Base-by-base conservation (phyloP, 805 yeast species). In the Metschnikowia arizonensis region DNA sequence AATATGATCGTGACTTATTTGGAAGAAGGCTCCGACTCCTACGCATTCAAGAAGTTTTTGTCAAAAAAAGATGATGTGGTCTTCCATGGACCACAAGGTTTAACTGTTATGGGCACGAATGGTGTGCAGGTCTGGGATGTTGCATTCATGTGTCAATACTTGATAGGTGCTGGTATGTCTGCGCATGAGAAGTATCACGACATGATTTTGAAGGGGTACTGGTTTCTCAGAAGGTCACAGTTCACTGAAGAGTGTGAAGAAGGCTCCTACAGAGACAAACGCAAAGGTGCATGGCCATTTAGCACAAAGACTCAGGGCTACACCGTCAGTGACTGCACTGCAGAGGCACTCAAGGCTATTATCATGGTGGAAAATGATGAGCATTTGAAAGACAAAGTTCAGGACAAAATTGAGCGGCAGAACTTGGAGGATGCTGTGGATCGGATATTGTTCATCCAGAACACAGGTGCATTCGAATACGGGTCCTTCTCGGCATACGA, bases 41-140 rank as follows among this genome's bases (percentile, higher is more conserved):
- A 66, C 1, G 75, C 74, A 9, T 90, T 87, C 64, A 56, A 72
- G 42, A 67, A 72, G 18, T 74, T 83, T 25, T 61, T 76, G 36
- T 73, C 68, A 14, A 71, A 93, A 47, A 79, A 87, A 69, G 76
- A 81, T 31, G 97, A 93, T 56, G 82, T 81, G 30, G 57, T 88
- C 42, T 89, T 86, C 64, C 83, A 85, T 67, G 95, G 97, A 0
- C 85, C 89, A 0, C 85, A 85, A 60, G 99, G 99, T 4, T 76
- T 93, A 81, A 79, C 91, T 2, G 85, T 88, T 46, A 88, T 85
- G 87, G 99, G 99, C 2, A 93, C 99, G 0, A 93, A 93, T 63
- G 99, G 99, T 19, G 88, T 87, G 0, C 99, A 93, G 65, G 90
- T 85, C 1, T 93, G 99, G 99, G 99, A 93, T 64, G 82, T 83